A percentile compares a stretch with the other conserved stretches of the same genome.
These are phyloP conservation scores for Euphorbia celastroides DNA, from an alignment of 441 rosid species.

Conservation along the genomic window DNA sequence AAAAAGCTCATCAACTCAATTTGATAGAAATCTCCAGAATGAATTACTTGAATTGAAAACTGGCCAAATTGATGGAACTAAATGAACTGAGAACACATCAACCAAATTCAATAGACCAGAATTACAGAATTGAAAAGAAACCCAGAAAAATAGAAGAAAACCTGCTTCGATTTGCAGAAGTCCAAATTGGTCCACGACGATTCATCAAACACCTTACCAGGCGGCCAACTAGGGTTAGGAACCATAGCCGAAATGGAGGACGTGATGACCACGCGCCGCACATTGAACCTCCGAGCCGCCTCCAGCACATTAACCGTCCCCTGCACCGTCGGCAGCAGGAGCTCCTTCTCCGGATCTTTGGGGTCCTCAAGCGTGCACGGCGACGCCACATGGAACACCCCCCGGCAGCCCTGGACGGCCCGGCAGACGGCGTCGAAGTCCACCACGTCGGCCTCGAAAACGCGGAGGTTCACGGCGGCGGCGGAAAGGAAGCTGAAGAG, in stretches of 20 bases:
- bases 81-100: too few relatives aligned
- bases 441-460: slow-evolving; percentile 59
- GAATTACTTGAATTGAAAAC: too few relatives aligned
- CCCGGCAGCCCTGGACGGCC: slow-evolving; percentile 45
- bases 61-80: too few relatives aligned
- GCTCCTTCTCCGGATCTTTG: slow-evolving; percentile 52
- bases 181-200: slow-evolving; percentile 78
- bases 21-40: too few relatives aligned
- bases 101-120: too few relatives aligned
- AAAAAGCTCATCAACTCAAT: too few relatives aligned
- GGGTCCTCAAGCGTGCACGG: slow-evolving; percentile 71
- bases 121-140: neutral
- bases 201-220: slow-evolving; percentile 32
- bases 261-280: slow-evolving; percentile 34
- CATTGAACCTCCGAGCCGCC: slow-evolving; percentile 49
- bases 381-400: slow-evolving; percentile 90
- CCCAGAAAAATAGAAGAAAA: slow-evolving; percentile 2
- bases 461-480: too few relatives aligned
- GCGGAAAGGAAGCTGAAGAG: slow-evolving; percentile 17
- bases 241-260: too few relatives aligned
- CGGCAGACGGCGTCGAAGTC: slow-evolving; percentile 42
- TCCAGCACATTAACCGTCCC: slow-evolving; percentile 69
- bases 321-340: slow-evolving; percentile 69
- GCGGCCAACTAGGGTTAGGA: too few relatives aligned
- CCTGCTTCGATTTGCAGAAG: slow-evolving; percentile 49